Conservation (phyloP, 2,329 filamentous ascomycete species). For the Ophiostoma angusticollis region DNA sequence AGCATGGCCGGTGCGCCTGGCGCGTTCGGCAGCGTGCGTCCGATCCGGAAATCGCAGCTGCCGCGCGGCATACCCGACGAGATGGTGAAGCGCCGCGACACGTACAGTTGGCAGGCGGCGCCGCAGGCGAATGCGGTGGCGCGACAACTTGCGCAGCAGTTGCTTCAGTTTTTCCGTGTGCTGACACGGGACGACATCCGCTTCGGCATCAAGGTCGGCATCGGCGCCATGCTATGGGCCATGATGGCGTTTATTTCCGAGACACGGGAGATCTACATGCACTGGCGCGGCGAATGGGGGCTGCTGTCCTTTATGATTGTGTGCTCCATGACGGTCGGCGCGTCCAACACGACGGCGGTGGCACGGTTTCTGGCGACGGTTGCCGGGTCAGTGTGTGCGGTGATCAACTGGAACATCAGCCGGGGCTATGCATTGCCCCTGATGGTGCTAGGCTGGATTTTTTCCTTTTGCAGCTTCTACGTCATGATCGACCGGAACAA, state of each 20-base stretch:
- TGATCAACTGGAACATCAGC: conserved; percentile 65
- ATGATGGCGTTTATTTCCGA: conserved; percentile 72
- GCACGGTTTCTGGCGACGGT: conserved; percentile 79
- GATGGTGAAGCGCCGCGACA: conserved; percentile 39
- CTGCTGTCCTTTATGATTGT: conserved; percentile 96
- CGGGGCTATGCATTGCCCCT: conserved; percentile 61
- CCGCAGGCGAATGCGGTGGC: conserved; percentile 32
- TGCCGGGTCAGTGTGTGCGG: conserved; percentile 63
- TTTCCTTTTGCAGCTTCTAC: conserved; percentile 76
- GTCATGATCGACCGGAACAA: conserved; percentile 75
- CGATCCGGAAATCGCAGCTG: conserved; percentile 39
- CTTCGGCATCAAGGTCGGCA: conserved; percentile 86
- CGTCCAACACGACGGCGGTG: conserved; percentile 83
- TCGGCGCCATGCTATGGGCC: conserved; percentile 79
- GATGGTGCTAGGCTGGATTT: conserved; percentile 68
- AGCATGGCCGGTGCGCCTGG: neutral
- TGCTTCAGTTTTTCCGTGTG: conserved; percentile 34
- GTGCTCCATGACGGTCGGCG: conserved; percentile 92
- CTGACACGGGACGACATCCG: conserved; percentile 44
- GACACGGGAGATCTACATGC: conserved; percentile 67
- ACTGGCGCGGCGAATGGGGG: conserved; percentile 95
- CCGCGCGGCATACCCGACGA: conserved; percentile 43
- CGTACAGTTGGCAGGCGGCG: conserved; percentile 43
- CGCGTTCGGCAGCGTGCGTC: conserved; percentile 23
- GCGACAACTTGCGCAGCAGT: conserved; percentile 31